phyloP scores from a whole-genome alignment of 2,329 filamentous ascomycete genomes.

The Pyrenophora teres region DNA sequence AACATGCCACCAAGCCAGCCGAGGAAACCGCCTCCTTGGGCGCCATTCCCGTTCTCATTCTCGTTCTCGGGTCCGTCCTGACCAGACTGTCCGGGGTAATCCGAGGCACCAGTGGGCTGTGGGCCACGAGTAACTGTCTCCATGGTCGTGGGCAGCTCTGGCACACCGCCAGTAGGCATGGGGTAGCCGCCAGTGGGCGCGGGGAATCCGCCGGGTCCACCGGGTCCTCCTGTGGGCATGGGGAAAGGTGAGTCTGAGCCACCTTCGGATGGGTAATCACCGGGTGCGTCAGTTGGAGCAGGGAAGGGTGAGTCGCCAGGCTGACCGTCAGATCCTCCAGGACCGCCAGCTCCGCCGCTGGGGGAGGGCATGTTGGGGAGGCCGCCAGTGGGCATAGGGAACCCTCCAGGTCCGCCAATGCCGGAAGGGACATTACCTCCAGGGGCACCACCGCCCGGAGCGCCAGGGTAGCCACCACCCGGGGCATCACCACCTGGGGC shows the following conservation, averaged over 20 bases:
- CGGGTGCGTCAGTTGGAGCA: no score
- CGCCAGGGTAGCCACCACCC: background rate
- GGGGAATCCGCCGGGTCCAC: background rate
- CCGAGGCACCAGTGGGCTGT: constrained; percentile 13
- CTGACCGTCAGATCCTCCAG: background rate
- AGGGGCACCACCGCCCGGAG: background rate
- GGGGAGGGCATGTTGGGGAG: background rate
- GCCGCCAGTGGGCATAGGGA: constrained; percentile 7
- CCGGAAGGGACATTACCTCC: background rate
- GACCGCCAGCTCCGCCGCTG: background rate
- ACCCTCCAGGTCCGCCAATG: background rate
- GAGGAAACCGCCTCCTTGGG: constrained; percentile 8
- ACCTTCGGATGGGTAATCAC: background rate
- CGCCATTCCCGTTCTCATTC: background rate
- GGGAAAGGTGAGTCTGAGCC: background rate
- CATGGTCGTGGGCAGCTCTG: constrained; percentile 10
- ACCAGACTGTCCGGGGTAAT: background rate
- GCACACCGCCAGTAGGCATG: background rate
- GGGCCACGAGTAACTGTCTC: constrained; percentile 20
- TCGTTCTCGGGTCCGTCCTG: background rate
- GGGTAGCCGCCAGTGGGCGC: background rate
- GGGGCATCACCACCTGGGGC: background rate
- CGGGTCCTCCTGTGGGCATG: constrained; percentile 4
- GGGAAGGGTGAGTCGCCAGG: constrained; percentile 8
- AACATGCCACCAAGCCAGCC: constrained; percentile 14